Conservation (phyloP, 345 rosid species). For the Salix exigua region DNA sequence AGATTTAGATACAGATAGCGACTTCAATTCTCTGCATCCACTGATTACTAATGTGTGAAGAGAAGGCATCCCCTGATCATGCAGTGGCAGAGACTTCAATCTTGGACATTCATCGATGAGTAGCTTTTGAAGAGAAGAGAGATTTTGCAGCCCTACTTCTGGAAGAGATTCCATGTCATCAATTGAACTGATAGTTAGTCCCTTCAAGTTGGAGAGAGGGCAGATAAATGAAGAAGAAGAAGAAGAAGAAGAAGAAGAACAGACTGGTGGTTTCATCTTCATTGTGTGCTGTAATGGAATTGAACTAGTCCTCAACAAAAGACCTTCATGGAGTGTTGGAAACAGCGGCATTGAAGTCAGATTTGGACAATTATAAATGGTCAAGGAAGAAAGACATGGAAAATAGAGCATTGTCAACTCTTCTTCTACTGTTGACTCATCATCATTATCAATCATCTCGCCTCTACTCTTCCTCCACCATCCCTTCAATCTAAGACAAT, state of each 20-base stretch:
- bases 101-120: not conserved
- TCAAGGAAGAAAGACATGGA: too few species aligned
- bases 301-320: not conserved
- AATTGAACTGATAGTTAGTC: not conserved
- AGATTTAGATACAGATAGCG: too few species aligned
- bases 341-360: constrained; percentile 4
- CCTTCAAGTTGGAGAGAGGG: not conserved
- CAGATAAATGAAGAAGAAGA: not conserved
- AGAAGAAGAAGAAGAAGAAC: not conserved
- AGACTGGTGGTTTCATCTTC: not conserved
- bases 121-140: constrained; percentile 8
- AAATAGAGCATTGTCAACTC: too few species aligned
- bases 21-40: too few species aligned
- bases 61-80: too few species aligned
- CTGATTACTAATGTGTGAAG: too few species aligned
- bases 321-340: constrained; percentile 3
- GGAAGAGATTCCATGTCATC: not conserved
- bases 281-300: not conserved
- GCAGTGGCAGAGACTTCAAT: not conserved
- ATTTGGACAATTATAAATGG: not conserved
- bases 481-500: too few species aligned
- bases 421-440: too few species aligned
- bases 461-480: too few species aligned
- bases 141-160: constrained; percentile 1
- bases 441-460: too few species aligned